Conservation (phyloP, 306 rosid genomes). For the Cucurbita pepo region DNA sequence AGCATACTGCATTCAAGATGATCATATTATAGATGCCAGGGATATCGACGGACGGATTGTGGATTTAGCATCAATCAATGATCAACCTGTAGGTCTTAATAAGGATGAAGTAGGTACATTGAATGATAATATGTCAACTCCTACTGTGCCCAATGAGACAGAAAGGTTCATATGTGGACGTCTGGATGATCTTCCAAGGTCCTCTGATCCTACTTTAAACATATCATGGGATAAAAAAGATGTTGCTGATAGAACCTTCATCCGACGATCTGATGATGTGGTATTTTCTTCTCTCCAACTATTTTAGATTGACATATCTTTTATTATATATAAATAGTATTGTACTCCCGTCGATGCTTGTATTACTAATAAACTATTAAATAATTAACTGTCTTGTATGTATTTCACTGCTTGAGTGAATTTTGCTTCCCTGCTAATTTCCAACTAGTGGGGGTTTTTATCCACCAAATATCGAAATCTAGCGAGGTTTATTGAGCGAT, state of each 20-base stretch:
- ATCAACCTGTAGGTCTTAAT: slow-evolving; percentile 25
- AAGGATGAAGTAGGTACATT: slow-evolving; percentile 24
- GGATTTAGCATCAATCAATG: slow-evolving; percentile 19
- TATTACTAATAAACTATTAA: no score
- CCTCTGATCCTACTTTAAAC: slow-evolving; percentile 24
- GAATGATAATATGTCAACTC: slow-evolving; percentile 17
- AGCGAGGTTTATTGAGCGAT: background rate
- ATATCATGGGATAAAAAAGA: slow-evolving; percentile 26
- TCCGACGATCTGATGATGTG: slow-evolving; percentile 36
- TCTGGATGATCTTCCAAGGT: slow-evolving; percentile 18
- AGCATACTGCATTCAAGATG: slow-evolving; percentile 30
- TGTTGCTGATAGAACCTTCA: slow-evolving; percentile 26
- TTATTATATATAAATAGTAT: background rate
- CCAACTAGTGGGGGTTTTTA: background rate
- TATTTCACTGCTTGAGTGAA: background rate
- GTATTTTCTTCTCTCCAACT: slow-evolving; percentile 22
- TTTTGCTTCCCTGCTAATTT: background rate
- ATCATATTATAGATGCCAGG: slow-evolving; percentile 20
- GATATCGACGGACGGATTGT: slow-evolving; percentile 20
- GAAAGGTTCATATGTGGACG: slow-evolving; percentile 11
- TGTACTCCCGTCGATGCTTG: background rate
- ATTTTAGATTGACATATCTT: background rate
- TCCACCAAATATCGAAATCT: no score
- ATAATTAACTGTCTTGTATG: no score
- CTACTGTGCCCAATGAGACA: slow-evolving; percentile 20